Evolutionary conservation across 306 rosid species (phyloP).

Genomic region (Hippophae tibetana): DNA sequence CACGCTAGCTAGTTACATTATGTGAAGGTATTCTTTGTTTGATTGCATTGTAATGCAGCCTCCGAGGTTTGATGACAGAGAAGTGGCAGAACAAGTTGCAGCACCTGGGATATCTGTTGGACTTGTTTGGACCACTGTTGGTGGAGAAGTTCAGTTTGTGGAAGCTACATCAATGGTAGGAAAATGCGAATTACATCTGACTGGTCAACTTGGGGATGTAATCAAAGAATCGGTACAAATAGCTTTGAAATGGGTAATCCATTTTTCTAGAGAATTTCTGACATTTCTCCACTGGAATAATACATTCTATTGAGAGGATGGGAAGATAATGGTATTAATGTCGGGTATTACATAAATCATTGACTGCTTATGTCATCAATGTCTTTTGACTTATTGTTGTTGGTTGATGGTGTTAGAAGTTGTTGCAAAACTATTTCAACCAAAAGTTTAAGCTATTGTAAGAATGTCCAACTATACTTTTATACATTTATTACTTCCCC

Average conservation of each 20-base stretch:
- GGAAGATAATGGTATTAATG: no score
- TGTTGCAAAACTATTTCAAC: slow-evolving; percentile 59
- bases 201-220: slow-evolving; percentile 97
- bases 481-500: no score
- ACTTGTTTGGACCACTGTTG: slow-evolving; percentile 91
- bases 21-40: background rate
- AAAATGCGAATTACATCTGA: slow-evolving; percentile 89
- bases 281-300: no score
- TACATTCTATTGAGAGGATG: no score
- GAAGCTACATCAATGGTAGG: slow-evolving; percentile 90
- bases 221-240: slow-evolving; percentile 95
- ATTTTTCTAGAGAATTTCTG: slow-evolving; percentile 10
- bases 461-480: slow-evolving; percentile 20
- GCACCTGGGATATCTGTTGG: slow-evolving; percentile 83
- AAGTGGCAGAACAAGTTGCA: slow-evolving; percentile 80
- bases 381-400: no score
- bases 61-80: slow-evolving; percentile 80
- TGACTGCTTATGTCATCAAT: no score
- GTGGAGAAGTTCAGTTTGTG: slow-evolving; percentile 98
- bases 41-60: slow-evolving; percentile 47
- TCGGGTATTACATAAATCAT: no score
- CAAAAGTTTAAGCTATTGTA: slow-evolving; percentile 60
- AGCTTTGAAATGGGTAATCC: slow-evolving; percentile 89
- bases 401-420: slow-evolving; percentile 5
- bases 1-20: no score